A percentile compares a stretch with the other conserved stretches of the same genome.
phyloP scores from a whole-genome alignment of 2,329 filamentous ascomycete genomes.

The Tolypocladium ovalisporum region DNA sequence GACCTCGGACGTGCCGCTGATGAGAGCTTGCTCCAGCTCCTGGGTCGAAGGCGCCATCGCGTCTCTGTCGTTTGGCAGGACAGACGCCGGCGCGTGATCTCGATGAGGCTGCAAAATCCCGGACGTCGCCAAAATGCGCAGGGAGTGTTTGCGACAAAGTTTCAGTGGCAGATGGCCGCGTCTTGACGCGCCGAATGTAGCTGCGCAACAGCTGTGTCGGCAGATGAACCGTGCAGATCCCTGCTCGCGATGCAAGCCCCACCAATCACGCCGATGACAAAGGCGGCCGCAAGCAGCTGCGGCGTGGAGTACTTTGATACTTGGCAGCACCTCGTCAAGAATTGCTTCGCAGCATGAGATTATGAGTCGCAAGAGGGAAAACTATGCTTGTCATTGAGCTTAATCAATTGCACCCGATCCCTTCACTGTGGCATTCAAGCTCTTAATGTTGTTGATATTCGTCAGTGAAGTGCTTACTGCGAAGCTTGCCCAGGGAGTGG shows the following conservation, averaged over 20 bases:
- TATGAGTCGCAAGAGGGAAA: not conserved
- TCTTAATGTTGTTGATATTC: not conserved
- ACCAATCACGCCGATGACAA: not conserved
- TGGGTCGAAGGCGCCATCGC: conserved; percentile 30
- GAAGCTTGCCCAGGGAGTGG: not conserved
- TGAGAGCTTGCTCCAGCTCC: conserved; percentile 33
- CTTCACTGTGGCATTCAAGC: not conserved
- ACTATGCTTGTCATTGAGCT: not conserved
- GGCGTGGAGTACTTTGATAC: not conserved
- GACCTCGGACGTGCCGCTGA: conserved; percentile 33
- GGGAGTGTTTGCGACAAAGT: not conserved
- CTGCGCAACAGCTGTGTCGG: not conserved
- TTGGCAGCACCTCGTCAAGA: not conserved
- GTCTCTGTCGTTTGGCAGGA: not conserved
- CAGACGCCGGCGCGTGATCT: not conserved
- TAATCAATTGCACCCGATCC: not conserved
- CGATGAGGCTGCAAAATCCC: not conserved
- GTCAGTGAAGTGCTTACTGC: not conserved
- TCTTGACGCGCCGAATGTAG: conserved; percentile 4
- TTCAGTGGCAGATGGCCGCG: conserved; percentile 1
- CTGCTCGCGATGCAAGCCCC: not conserved
- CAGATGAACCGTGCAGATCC: not conserved
- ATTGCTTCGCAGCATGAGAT: not conserved
- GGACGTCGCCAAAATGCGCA: not conserved
- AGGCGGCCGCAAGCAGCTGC: not conserved